phyloP scores from a whole-genome alignment of 177 flowering plant species.

The Vitis hybrid region DNA sequence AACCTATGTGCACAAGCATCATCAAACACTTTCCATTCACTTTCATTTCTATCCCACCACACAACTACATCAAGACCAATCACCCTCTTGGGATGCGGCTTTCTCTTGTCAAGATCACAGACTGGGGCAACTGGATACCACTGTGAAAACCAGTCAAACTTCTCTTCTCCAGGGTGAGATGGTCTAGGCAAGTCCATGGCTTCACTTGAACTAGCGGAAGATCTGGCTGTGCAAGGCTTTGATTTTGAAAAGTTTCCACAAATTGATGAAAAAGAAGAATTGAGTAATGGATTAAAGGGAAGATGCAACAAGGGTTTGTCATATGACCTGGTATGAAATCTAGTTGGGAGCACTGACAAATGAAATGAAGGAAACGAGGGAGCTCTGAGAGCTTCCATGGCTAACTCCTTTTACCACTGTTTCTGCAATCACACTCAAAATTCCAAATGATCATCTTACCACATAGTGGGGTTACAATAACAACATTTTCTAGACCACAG shows the following conservation, averaged over 20 bases:
- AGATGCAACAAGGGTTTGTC: constrained; percentile 20
- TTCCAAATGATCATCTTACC: not conserved
- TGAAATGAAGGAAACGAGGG: constrained; percentile 27
- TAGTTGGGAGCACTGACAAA: not conserved
- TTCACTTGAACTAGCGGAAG: constrained; percentile 30
- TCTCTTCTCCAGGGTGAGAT: constrained; percentile 28
- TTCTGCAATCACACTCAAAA: constrained; percentile 10
- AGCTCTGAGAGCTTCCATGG: constrained; percentile 29
- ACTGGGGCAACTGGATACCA: constrained; percentile 81
- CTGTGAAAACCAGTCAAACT: constrained; percentile 75
- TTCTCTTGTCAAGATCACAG: constrained; percentile 83
- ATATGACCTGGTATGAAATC: not conserved
- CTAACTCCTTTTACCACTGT: constrained; percentile 6
- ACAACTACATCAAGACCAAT: constrained; percentile 86
- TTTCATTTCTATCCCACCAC: constrained; percentile 85
- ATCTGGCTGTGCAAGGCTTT: constrained; percentile 30
- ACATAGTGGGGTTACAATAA: too few relatives aligned
- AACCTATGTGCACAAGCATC: constrained; percentile 87
- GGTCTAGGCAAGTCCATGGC: constrained; percentile 19
- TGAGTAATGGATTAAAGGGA: constrained; percentile 16
- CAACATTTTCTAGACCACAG: too few relatives aligned
- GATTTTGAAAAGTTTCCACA: constrained; percentile 20
- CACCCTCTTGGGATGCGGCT: constrained; percentile 73
- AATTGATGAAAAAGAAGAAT: constrained; percentile 15
- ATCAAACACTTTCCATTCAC: constrained; percentile 79